A percentile compares a stretch with the other conserved stretches of the same genome.
These are phyloP conservation scores for Gryganskiella cystojenkinii DNA, from an alignment of 192 early-diverging fungal genomes.

Conservation along the genomic window DNA sequence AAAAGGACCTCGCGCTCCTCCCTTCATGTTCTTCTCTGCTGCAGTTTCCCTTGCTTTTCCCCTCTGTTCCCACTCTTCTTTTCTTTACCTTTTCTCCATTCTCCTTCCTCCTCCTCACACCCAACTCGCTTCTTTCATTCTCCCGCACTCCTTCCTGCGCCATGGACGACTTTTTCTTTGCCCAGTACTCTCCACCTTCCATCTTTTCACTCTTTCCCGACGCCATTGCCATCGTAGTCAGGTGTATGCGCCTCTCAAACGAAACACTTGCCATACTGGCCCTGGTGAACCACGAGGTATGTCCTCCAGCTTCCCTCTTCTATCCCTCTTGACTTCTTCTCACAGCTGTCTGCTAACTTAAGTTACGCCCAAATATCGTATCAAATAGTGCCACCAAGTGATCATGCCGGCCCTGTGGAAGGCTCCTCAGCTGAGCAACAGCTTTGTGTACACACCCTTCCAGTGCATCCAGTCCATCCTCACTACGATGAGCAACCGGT, in stretches of 20 bases:
- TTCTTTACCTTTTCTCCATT: background rate
- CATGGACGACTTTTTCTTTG: slow-evolving; percentile 18
- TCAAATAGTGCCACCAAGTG: slow-evolving; percentile 28
- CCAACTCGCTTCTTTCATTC: background rate
- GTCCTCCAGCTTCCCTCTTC: background rate
- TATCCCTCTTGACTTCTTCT: background rate
- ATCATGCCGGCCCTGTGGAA: slow-evolving; percentile 27
- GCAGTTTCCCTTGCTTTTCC: background rate
- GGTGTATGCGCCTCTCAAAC: slow-evolving; percentile 10
- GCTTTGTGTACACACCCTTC: slow-evolving; percentile 33
- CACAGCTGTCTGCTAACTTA: background rate
- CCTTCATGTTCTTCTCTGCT: background rate
- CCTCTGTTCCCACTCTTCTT: background rate
- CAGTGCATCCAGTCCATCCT: slow-evolving; percentile 45
- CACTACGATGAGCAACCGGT: slow-evolving; percentile 2
- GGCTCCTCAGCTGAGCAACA: slow-evolving; percentile 24
- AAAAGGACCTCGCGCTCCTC: background rate
- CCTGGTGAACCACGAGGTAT: slow-evolving; percentile 44
- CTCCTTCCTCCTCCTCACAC: background rate
- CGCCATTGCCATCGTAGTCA: slow-evolving; percentile 26
- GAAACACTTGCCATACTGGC: slow-evolving; percentile 21
- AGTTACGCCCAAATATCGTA: background rate
- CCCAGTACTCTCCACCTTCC: slow-evolving; percentile 9
- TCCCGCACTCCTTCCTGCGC: background rate
- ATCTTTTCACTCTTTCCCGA: slow-evolving; percentile 48